phyloP scores from a whole-genome alignment of 2,329 filamentous ascomycete species.

The Aspergillus tubingensis region DNA sequence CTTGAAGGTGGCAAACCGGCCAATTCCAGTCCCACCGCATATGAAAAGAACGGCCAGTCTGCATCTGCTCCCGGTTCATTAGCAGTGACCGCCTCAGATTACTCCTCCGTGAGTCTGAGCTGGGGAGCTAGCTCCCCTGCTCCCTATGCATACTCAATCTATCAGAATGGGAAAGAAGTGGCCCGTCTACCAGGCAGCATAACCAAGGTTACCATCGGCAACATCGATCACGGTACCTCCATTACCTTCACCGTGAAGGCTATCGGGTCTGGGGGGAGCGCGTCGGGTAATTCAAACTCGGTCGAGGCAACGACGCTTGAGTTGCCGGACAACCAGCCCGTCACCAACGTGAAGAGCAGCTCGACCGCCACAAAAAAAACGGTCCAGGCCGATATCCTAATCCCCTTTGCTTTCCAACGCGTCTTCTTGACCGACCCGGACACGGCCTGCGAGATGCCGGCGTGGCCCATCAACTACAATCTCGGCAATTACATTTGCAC shows the following conservation, averaged over 20 bases:
- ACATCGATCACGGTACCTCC: slow-evolving; percentile 10
- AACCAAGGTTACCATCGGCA: slow-evolving; percentile 15
- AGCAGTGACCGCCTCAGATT: slow-evolving; percentile 11
- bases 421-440: not conserved
- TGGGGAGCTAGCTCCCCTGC: not conserved
- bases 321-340: not conserved
- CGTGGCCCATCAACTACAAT: slow-evolving; percentile 18
- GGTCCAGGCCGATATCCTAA: slow-evolving; percentile 15
- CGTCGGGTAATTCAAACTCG: not conserved
- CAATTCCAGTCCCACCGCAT: not conserved
- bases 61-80: not conserved
- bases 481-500: slow-evolving; percentile 15
- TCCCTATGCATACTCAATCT: not conserved
- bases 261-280: not conserved
- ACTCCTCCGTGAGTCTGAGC: slow-evolving; percentile 8
- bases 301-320: not conserved
- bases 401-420: slow-evolving; percentile 12
- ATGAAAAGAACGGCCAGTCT: not conserved
- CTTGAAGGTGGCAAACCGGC: slow-evolving; percentile 8
- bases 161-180: not conserved
- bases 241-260: not conserved
- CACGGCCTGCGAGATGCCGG: not conserved
- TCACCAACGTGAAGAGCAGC: not conserved
- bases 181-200: slow-evolving; percentile 8
- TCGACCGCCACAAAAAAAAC: slow-evolving; percentile 1